Evolutionary conservation across 78 protist genomes (phyloP).

Genomic region (Dictyostelium citrinum): DNA sequence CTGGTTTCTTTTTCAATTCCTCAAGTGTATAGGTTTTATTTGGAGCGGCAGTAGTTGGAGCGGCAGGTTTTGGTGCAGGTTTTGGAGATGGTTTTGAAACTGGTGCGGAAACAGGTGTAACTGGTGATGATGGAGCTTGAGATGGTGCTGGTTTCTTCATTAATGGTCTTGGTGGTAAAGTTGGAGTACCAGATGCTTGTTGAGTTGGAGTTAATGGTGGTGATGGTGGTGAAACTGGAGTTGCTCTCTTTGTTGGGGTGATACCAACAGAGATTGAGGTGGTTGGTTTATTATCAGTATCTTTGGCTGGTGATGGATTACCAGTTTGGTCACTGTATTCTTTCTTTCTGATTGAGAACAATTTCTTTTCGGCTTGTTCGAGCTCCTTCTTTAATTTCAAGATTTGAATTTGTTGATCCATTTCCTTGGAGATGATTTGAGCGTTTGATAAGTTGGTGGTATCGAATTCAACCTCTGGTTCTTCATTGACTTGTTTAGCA

Average conservation of each 20-base stretch:
- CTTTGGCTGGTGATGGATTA: neutral
- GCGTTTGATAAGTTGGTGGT: constrained; percentile 28
- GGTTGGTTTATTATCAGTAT: neutral
- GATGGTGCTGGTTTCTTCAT: constrained; percentile 24
- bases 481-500: constrained; percentile 49
- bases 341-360: constrained; percentile 65
- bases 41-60: constrained; percentile 20
- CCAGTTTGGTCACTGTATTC: constrained; percentile 55
- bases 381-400: constrained; percentile 69
- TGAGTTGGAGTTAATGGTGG: constrained; percentile 8
- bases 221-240: constrained; percentile 32
- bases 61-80: constrained; percentile 25
- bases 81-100: constrained; percentile 18
- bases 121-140: neutral
- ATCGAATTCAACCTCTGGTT: constrained; percentile 32
- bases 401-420: constrained; percentile 79
- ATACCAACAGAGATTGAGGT: neutral
- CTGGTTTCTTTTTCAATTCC: constrained; percentile 66
- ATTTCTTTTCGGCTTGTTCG: constrained; percentile 72
- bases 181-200: neutral
- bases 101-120: neutral
- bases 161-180: constrained; percentile 30
- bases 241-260: neutral
- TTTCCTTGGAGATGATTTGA: constrained; percentile 44
- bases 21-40: neutral